Evolutionary conservation across 768 basidiomycete species (phyloP), one percentile per base, ranked within the genome.

Genomic region (Arthromyces matolae): DNA sequence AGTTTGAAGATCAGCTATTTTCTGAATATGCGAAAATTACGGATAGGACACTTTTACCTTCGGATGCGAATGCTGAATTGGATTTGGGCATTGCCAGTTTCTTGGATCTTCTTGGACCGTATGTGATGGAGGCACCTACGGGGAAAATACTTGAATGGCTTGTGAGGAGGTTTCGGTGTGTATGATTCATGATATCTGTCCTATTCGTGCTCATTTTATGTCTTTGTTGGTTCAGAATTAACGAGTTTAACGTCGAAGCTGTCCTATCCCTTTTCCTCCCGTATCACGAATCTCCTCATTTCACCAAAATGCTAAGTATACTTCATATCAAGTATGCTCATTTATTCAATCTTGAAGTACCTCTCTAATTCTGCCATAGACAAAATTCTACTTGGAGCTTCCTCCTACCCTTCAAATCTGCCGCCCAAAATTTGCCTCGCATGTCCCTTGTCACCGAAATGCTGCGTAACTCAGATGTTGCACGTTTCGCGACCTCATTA

Each of bases 251-350:
- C 59, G 76, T 94, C 45, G 78, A 86, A 45, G 76, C 78, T 19
- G 61, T 93, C 22, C 74, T 98, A 5, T 68, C 83, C 7, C 71
- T 93, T 19, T 98, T 98, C 67, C 69, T 97, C 24, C 96, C 96
- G 0, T 97, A 95, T 62, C 93, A 98, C 59, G 91, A 94, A 56
- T 89, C 94, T 4, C 84, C 89, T 0, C 93, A 97, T 63, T 98
- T 98, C 65, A 78, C 86, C 8, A 95, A 96, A 57, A 90, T 97
- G 77, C 73, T 96, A 20, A 81, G 88, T 2, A 92, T 99, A 57
- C 69, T 97, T 44, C 79, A 85, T 57, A 77, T 92, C 47, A 73
- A 77, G 88, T 89, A 54, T 20, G 81, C 69, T 18, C 22, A 23
- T 13, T 24, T 34, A 35, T 40, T n/a, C 8, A 13, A 8, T 32